These are phyloP conservation scores for Kwoniella shandongensis DNA, from an alignment of 768 basidiomycete genomes.

Conservation along the genomic window DNA sequence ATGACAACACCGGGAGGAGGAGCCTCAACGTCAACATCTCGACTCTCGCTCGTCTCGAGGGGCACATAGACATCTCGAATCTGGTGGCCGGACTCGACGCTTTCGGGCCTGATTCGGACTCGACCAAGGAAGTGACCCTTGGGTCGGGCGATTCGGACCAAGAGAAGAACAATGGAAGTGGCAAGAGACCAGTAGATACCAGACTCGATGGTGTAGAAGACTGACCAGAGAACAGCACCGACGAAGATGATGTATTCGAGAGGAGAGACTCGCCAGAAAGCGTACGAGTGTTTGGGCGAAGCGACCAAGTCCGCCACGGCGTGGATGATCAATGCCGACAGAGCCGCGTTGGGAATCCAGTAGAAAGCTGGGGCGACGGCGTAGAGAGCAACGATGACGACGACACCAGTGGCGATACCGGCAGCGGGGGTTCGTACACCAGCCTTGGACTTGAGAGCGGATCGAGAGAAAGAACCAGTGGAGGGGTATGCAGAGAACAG, in stretches of 20 bases:
- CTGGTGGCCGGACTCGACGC: conserved; percentile 41
- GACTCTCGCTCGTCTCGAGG: conserved; percentile 61
- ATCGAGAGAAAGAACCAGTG: conserved; percentile 98
- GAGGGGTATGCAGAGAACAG: conserved; percentile 91
- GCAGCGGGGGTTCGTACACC: conserved; percentile 95
- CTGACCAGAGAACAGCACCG: conserved; percentile 80
- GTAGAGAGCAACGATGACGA: conserved; percentile 91
- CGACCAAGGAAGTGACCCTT: conserved; percentile 88
- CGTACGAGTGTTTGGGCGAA: conserved; percentile 74
- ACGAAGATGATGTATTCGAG: conserved; percentile 86
- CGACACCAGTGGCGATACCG: conserved; percentile 77
- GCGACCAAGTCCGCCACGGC: conserved; percentile 77
- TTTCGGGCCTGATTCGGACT: conserved; percentile 58
- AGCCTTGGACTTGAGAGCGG: conserved; percentile 91
- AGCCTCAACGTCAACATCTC: conserved; percentile 68
- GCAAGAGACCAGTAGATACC: conserved; percentile 69
- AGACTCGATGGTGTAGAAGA: conserved; percentile 91
- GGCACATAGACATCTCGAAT: conserved; percentile 82
- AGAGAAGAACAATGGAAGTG: conserved; percentile 74
- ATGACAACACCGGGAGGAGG: conserved; percentile 84
- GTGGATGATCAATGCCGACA: conserved; percentile 95
- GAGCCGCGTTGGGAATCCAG: conserved; percentile 61
- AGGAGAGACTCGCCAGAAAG: conserved; percentile 91
- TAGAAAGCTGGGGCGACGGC: conserved; percentile 89
- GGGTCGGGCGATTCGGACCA: conserved; percentile 83